Base-by-base conservation (phyloP, 169 alveolate genomes). In the Babesia bovis region DNA sequence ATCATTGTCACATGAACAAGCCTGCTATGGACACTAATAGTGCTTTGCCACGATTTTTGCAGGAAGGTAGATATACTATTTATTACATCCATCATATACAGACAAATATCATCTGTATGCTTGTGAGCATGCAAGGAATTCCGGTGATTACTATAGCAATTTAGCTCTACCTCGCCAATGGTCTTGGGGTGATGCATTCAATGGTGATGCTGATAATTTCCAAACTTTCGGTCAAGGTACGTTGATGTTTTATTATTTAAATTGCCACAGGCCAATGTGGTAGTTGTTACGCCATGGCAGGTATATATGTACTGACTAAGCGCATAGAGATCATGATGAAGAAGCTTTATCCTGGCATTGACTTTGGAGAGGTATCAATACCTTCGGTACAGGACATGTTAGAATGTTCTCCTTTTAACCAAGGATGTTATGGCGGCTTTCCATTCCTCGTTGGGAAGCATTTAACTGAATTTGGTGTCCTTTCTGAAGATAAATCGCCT, bases 261-360 rank as follows among this genome's bases (percentile, higher is more conserved):
- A 66, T 1, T 69, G 55, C 35, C 15, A 30, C 53, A 63, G 73
- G 73, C 32, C 90, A 91, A 30, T 97, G 99, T 73, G 99, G 99
- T 21, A 94, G 97, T 35, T 97, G 99, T 68, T 97, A 96, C 87
- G 94, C 96, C 21, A 81, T 93, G 52, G 78, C 98, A 23, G 85
- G 96, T 38, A 83, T 92, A 15, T 88, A 75, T 49, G 83, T 83
- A 25, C 82, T 95, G 15, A 95, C 91, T 58, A 93, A 93, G 42
- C 72, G 99, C 36, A 57, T 90, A 41, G 95, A 93, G 70, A 87
- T 96, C 38, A 44, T 56, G 52, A 74, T 93, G 50, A 77, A 78
- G 23, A 90, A 90, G 58, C 61, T 73, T 41, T 76, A 85, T 30
- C 84, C 81, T 15, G 82, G 82, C 26, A 83, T 65, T 36, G 53